Evolutionary conservation across 768 basidiomycete species (phyloP), one percentile per base, ranked within the genome.

Genomic region (Kwoniella sp.): DNA sequence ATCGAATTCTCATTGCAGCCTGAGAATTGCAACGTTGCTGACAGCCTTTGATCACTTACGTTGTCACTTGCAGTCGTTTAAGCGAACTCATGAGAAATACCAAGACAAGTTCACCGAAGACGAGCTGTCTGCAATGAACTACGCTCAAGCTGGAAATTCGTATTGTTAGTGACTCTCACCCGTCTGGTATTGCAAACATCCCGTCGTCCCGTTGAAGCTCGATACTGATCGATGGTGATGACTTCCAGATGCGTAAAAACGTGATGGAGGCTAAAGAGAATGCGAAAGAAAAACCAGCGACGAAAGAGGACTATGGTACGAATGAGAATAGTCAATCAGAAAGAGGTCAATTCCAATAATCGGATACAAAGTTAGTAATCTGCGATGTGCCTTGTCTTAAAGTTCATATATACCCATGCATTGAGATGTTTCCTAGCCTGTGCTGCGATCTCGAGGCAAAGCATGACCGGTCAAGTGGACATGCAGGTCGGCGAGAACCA

Each of bases 101-200:
- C 90, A 93, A 75, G 84, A 86, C 56, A 84, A 85, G 58, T 94
- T 95, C 79, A 87, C 91, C 73, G 92, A 95, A 81, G 92, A 94
- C 74, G 92, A 93, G 74, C 80, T 93, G 55, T 89, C 91, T 77
- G 89, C 87, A 71, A 85, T 95, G 70, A 90, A 91, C 26, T 88
- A 89, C 41, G 92, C 93, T 87, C 84, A 94, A 38, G 90, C 91
- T 29, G 92, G 92, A 50, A 94, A 91, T 54, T 93, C 79, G 20
- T 80, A 80, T 55, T 80, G 77, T 78, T 48, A 72, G 79, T 76
- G 47, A 12, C 50, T n/a, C n/a, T n/a, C n/a, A n/a, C n/a, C n/a
- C n/a, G n/a, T n/a, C n/a, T n/a, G n/a, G n/a, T n/a, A n/a, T n/a
- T n/a, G n/a, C n/a, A n/a, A n/a, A n/a, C n/a, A n/a, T 29, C 38